Conservation (phyloP, 2,329 filamentous ascomycete species). For the Aspergillus ruber region DNA sequence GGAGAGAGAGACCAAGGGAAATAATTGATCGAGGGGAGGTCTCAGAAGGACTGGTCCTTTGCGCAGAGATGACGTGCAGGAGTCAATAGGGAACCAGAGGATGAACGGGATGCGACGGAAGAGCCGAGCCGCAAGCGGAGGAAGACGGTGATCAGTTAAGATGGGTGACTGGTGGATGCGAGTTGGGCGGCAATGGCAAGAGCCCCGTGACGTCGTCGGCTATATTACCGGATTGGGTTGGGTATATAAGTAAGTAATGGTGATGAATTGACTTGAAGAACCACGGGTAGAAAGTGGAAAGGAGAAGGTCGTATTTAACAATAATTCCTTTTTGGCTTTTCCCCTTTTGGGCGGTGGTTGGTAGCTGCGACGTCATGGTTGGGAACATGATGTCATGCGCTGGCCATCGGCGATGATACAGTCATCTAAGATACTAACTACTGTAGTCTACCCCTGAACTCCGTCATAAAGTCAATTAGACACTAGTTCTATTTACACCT, state of each 20-base stretch:
- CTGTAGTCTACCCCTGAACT: too few species aligned
- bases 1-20: constrained; percentile 1
- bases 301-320: background rate
- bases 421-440: too few species aligned
- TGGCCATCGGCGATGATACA: too few species aligned
- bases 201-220: constrained; percentile 16
- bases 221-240: constrained; percentile 11
- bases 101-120: constrained; percentile 23
- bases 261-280: background rate
- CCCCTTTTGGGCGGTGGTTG: too few species aligned
- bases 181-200: background rate
- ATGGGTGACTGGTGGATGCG: too few species aligned
- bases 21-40: constrained; percentile 1
- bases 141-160: constrained; percentile 3
- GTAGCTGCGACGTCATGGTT: too few species aligned
- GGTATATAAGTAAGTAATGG: background rate
- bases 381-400: too few species aligned
- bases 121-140: constrained; percentile 13
- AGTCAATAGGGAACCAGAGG: constrained; percentile 6
- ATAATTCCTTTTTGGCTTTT: background rate
- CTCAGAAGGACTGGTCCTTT: constrained; percentile 10
- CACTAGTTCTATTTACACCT: too few species aligned
- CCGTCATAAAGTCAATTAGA: too few species aligned
- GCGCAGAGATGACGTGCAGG: constrained; percentile 30
- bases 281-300: background rate